phyloP scores from a whole-genome alignment of 2,329 filamentous ascomycete species.

The Neofusicoccum cordaticola region DNA sequence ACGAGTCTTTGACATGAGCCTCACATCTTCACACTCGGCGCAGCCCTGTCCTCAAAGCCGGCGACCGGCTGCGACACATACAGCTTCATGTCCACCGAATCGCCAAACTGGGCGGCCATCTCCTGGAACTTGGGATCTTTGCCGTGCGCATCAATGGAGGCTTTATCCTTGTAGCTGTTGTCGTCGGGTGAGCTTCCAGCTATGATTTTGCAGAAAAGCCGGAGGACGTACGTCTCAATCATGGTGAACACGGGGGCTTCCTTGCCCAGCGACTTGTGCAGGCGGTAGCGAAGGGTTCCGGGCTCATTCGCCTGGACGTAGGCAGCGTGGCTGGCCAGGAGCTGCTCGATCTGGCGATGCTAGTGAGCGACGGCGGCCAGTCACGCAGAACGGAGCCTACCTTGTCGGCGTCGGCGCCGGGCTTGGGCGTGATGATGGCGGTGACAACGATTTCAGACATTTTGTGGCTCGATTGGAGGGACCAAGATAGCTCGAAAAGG shows the following conservation, averaged over 20 bases:
- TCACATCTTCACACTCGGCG: no score
- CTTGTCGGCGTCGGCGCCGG: constrained; percentile 29
- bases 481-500: background rate
- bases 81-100: background rate
- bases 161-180: constrained; percentile 31
- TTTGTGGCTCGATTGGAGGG: background rate
- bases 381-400: constrained; percentile 20
- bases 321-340: constrained; percentile 26
- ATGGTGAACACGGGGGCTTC: constrained; percentile 30
- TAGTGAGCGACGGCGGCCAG: background rate
- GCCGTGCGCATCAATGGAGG: constrained; percentile 27
- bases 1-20: no score
- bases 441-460: constrained; percentile 26
- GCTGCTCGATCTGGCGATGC: constrained; percentile 29
- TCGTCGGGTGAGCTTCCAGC: background rate
- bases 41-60: background rate
- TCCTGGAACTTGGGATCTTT: constrained; percentile 26
- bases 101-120: constrained; percentile 17
- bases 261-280: constrained; percentile 30
- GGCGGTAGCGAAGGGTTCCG: constrained; percentile 31
- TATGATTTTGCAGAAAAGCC: background rate
- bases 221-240: constrained; percentile 30
- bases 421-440: constrained; percentile 31
- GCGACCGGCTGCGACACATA: background rate
- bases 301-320: constrained; percentile 33